Evolutionary conservation across 495 filamentous ascomycete species (phyloP), one percentile per base, ranked within the genome.

Genomic region (Cenococcum geophilum): DNA sequence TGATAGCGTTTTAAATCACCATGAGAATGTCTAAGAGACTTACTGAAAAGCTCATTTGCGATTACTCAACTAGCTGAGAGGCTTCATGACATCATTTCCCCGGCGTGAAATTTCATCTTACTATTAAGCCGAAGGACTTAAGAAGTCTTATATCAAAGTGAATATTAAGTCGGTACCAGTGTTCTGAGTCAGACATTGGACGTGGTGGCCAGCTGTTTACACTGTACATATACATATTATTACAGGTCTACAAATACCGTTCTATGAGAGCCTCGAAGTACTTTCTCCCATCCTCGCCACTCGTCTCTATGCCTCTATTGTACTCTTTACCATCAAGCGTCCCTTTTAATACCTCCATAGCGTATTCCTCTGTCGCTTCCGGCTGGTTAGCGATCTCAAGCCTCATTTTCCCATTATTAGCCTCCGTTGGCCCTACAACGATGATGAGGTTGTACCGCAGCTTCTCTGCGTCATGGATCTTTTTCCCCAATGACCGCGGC

Each of bases 371-470:
- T 21, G 53, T 34, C 12, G 50, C 42, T 12, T 25, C 48, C n/a
- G 65, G 65, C 45, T 68, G 66, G 37, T 55, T 55, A 0, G 25
- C 58, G 11, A 65, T 14, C 34, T 65, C 47, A 11, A 68, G 11
- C 23, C 35, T 55, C 37, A 68, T 5, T 11, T 18, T 42, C 22
- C 50, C 47, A 23, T 12, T 53, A 14, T 57, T 20, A 1, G 60
- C 58, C 10, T 73, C 67, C 11, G 76, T 79, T 16, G 82, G 73
- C 1, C 92, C 92, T 10, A 93, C 76, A 22, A 91, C 83, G 48
- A 88, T 80, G 54, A 95, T 83, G 51, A 89, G 69, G 53, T 86
- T 86, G 65, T 92, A 95, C 34, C 84, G 82, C 75, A 86, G 87
- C 54, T 73, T 74, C 64, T 84, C 90, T 6, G 91, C 91, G 58